Evolutionary conservation across 495 filamentous ascomycete species (phyloP), one percentile per base, ranked within the genome.

Genomic region (Tuber borchii): DNA sequence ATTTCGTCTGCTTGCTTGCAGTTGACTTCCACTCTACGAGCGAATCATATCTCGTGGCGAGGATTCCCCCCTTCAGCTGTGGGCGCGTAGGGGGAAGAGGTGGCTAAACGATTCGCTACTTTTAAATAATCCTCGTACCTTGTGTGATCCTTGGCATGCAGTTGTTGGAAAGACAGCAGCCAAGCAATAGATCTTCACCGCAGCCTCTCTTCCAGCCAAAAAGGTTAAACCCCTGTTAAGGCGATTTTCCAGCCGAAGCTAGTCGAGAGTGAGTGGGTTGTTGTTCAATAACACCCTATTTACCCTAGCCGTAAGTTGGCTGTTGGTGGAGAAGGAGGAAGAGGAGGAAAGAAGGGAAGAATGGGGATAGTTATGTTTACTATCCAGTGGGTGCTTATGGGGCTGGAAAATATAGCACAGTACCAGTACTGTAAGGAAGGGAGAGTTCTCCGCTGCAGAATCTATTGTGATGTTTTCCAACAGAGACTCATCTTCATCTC

Each of bases 91-190:
- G 56, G 17, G 56, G 56, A 65, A 14, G 56, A 34, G 56, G 14
- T 65, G 56, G 56, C 56, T 34, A 65, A 19, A 61, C 51, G n/a
- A 61, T 61, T 61, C 51, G 51, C 51, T 61, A 61, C 51, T 61
- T 65, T 34, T 65, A 65, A 65, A 65, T 31, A 65, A 65, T 65
- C 56, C 56, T 14, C 12, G 56, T 65, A 5, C 56, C 4, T 17
- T 34, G 56, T 65, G 56, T 65, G 5, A 65, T 34, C 5, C 56
- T 65, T 65, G 56, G 56, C 56, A 34, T 65, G 56, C 56, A 34
- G 56, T 14, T 34, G 26, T 65, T 65, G 56, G 51, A n/a, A 65
- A 34, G 56, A 34, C 56, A 65, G 31, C 26, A 31, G 56, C 56
- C 56, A 65, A 65, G n/a, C 56, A 65, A 65, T 65, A 65, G 56